Percentiles rank a stretch among this genome's conserved stretches.
Conservation (phyloP, 2,329 filamentous ascomycete genomes). For the Penicillium occitanis region DNA sequence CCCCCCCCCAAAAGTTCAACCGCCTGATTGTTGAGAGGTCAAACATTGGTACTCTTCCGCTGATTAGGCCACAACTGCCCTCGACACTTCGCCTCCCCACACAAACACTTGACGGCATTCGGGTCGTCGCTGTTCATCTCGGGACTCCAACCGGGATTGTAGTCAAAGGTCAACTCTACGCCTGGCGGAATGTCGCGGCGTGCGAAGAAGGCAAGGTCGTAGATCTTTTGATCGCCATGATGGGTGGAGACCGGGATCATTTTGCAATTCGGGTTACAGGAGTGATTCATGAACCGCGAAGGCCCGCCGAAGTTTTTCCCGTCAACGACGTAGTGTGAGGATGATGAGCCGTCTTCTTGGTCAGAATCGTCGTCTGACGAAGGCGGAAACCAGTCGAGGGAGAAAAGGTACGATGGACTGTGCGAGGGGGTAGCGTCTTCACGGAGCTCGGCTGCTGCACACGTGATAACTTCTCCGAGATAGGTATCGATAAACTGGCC, state of each 20-base stretch:
- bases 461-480: conserved; percentile 46
- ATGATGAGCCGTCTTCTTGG: conserved; percentile 22
- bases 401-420: conserved; percentile 44
- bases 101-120: conserved; percentile 44
- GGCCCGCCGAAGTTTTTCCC: conserved; percentile 44
- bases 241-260: conserved; percentile 45
- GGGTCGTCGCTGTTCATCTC: conserved; percentile 32
- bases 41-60: conserved; percentile 32
- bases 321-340: conserved; percentile 42
- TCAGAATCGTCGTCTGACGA: conserved; percentile 28
- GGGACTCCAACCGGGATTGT: conserved; percentile 38
- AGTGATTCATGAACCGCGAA: conserved; percentile 51
- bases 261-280: conserved; percentile 49
- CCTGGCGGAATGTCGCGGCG: conserved; percentile 41
- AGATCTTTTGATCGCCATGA: conserved; percentile 43
- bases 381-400: conserved; percentile 39
- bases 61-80: conserved; percentile 46
- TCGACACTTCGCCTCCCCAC: conserved; percentile 46
- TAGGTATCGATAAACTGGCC: conserved; percentile 51
- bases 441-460: conserved; percentile 37
- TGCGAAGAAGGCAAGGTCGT: conserved; percentile 51
- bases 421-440: conserved; percentile 33
- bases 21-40: neutral
- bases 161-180: conserved; percentile 51
- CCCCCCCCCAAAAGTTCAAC: neutral